Percentiles rank a stretch among this genome's conserved stretches.
Evolutionary conservation across 176 grass and related monocot genomes (phyloP).

Genomic region (Aegilops umbellulata): DNA sequence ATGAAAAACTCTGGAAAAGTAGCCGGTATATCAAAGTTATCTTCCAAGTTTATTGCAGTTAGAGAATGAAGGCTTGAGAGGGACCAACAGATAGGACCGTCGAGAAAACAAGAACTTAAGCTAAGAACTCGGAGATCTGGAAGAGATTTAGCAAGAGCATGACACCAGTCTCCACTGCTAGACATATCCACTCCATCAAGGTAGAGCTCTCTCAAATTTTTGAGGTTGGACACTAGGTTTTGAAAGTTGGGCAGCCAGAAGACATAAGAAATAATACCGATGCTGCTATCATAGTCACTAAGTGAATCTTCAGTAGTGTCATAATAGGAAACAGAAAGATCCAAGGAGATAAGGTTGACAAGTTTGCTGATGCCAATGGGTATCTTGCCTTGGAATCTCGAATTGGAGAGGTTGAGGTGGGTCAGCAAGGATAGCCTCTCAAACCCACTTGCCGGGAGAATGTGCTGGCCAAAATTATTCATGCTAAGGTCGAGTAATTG

Average conservation of each 20-base stretch:
- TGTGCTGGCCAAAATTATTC: no score
- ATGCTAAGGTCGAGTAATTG: no score
- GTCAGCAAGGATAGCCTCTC: neutral
- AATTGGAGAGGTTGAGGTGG: constrained; percentile 25
- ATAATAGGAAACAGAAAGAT: neutral
- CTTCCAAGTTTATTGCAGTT: neutral
- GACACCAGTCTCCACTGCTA: neutral
- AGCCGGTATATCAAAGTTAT: neutral
- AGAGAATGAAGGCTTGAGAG: neutral
- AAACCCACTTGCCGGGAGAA: neutral
- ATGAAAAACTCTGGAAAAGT: constrained; percentile 15
- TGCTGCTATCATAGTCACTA: neutral
- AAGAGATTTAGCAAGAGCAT: neutral
- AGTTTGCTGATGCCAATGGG: neutral
- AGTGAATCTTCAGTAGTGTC: no score
- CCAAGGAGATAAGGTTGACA: neutral
- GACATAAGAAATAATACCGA: no score
- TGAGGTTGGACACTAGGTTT: neutral
- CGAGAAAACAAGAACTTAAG: neutral
- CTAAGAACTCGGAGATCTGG: constrained; percentile 34
- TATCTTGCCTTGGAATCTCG: neutral
- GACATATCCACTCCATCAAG: neutral
- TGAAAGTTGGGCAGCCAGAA: neutral
- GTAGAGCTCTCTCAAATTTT: neutral
- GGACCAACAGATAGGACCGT: neutral